Evolutionary conservation across 2,329 filamentous ascomycete species (phyloP).

Genomic region (Ophiostoma piceae): DNA sequence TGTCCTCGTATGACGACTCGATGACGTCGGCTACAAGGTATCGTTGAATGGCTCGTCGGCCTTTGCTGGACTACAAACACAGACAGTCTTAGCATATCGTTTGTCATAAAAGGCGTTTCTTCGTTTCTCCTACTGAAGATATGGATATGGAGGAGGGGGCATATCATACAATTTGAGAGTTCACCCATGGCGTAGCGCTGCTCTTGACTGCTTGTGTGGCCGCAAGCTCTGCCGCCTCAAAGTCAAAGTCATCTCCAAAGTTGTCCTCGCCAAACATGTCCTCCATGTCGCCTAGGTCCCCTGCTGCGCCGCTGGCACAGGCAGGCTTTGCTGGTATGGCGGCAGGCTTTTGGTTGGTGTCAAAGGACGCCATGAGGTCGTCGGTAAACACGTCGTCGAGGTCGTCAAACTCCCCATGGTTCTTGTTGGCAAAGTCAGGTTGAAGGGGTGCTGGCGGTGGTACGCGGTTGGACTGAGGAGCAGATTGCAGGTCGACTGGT

Average conservation of each 20-base stretch:
- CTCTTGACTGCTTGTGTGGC: slow-evolving; percentile 58
- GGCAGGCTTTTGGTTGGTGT: slow-evolving; percentile 14
- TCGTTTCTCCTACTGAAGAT: slow-evolving; percentile 12
- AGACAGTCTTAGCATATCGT: slow-evolving; percentile 16
- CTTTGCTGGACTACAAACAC: slow-evolving; percentile 54
- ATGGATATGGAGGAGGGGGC: slow-evolving; percentile 28
- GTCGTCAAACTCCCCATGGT: slow-evolving; percentile 55
- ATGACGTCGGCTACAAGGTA: slow-evolving; percentile 74
- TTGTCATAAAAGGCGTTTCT: neutral
- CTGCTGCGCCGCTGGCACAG: slow-evolving; percentile 1
- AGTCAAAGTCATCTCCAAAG: slow-evolving; percentile 67
- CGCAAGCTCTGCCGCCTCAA: slow-evolving; percentile 67
- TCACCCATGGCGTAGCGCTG: slow-evolving; percentile 21
- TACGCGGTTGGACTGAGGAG: neutral
- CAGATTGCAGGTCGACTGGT: neutral
- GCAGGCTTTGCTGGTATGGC: slow-evolving; percentile 15
- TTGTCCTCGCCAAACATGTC: slow-evolving; percentile 60
- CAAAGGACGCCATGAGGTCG: slow-evolving; percentile 35
- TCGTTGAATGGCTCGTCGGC: slow-evolving; percentile 72
- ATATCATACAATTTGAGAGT: slow-evolving; percentile 49
- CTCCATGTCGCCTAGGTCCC: slow-evolving; percentile 32
- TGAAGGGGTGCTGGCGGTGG: slow-evolving; percentile 27
- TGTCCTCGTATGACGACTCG: slow-evolving; percentile 67
- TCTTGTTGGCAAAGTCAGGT: neutral
- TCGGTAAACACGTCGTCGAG: slow-evolving; percentile 52